Percentiles rank a stretch among this genome's conserved stretches.
Conservation (phyloP, 2,329 filamentous ascomycete genomes). For the Hypoxylon sp. region DNA sequence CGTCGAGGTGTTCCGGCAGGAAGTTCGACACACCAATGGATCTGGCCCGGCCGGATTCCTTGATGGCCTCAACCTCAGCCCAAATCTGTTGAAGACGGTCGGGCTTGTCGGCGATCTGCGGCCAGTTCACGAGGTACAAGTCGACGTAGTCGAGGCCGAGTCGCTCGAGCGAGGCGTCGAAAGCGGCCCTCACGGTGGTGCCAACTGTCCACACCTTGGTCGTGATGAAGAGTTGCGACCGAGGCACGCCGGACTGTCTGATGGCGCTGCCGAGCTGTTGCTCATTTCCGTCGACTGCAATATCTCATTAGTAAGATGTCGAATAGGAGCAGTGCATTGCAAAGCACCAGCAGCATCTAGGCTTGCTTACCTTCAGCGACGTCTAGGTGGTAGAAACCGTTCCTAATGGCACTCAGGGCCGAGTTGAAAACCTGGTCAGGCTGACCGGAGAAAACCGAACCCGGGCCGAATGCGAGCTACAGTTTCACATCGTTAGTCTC, state of each 20-base stretch:
- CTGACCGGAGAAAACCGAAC: slow-evolving; percentile 74
- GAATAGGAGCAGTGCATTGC: background rate
- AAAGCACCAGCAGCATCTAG: background rate
- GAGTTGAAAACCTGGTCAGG: slow-evolving; percentile 68
- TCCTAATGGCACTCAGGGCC: slow-evolving; percentile 74
- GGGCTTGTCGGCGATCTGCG: slow-evolving; percentile 66
- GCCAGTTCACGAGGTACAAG: slow-evolving; percentile 76
- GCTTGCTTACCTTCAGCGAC: slow-evolving; percentile 75
- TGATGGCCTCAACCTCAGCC: slow-evolving; percentile 75
- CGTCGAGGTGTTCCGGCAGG: slow-evolving; percentile 68
- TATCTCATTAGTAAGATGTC: slow-evolving; percentile 27
- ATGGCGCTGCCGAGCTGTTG: slow-evolving; percentile 80
- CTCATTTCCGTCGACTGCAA: slow-evolving; percentile 73
- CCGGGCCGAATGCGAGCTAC: slow-evolving; percentile 80
- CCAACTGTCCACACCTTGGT: slow-evolving; percentile 67
- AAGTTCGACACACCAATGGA: slow-evolving; percentile 88
- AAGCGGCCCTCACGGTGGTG: slow-evolving; percentile 63
- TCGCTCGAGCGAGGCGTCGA: slow-evolving; percentile 73
- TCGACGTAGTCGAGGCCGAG: slow-evolving; percentile 81
- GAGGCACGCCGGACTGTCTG: slow-evolving; percentile 74
- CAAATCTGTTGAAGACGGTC: slow-evolving; percentile 71
- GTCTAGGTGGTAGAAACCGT: slow-evolving; percentile 82
- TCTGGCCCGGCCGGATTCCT: slow-evolving; percentile 74
- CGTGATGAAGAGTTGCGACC: slow-evolving; percentile 78
- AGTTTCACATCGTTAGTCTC: slow-evolving; percentile 23